A percentile compares a stretch with the other conserved stretches of the same genome.
Evolutionary conservation across 192 early-diverging fungal species (phyloP).

Genomic region (Allomyces arbusculus): DNA sequence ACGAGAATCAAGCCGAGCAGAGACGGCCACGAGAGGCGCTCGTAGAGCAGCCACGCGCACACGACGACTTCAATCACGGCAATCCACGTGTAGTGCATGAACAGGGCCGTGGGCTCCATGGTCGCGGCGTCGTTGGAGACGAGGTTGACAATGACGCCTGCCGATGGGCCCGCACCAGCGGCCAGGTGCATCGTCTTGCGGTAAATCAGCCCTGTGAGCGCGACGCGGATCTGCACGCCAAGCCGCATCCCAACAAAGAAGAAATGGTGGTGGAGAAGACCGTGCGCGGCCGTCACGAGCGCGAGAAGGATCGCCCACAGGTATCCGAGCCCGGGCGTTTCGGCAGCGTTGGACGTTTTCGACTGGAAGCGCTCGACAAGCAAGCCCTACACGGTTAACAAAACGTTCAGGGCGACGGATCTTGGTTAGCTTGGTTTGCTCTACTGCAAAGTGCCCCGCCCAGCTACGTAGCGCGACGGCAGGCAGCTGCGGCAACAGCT

Average conservation of each 20-base stretch:
- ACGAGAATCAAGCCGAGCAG: not conserved
- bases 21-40: not conserved
- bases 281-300: not conserved
- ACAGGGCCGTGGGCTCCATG: not conserved
- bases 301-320: not conserved
- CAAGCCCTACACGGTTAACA: too few relatives aligned
- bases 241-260: not conserved
- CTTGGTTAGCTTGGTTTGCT: too few relatives aligned
- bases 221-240: not conserved
- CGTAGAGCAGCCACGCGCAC: not conserved
- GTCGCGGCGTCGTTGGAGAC: not conserved
- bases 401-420: too few relatives aligned
- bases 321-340: not conserved
- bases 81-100: not conserved
- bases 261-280: not conserved
- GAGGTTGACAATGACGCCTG: not conserved
- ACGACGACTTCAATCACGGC: not conserved
- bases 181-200: not conserved
- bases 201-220: not conserved
- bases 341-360: not conserved
- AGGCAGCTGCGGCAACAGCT: too few relatives aligned
- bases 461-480: too few relatives aligned
- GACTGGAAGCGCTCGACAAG: not conserved
- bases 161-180: not conserved
- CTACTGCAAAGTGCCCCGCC: too few relatives aligned